phyloP scores from a whole-genome alignment of 2,329 filamentous ascomycete genomes.

The Colletotrichum cordylinicola region DNA sequence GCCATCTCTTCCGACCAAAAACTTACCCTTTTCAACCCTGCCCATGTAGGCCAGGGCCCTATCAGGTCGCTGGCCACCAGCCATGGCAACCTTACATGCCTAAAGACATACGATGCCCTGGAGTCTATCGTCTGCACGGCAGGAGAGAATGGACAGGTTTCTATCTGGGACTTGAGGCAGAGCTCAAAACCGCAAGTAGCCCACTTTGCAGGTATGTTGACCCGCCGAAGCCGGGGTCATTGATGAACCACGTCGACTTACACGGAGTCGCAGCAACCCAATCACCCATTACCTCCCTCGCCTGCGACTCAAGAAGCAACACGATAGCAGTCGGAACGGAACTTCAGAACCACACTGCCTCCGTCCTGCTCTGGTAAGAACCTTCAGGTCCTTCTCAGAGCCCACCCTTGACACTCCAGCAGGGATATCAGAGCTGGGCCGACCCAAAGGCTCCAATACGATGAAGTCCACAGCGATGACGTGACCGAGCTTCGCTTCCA shows the following conservation, averaged over 20 bases:
- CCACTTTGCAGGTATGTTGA: constrained; percentile 50
- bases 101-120: constrained; percentile 59
- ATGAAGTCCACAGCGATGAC: constrained; percentile 72
- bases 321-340: constrained; percentile 77
- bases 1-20: constrained; percentile 74
- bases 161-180: constrained; percentile 69
- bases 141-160: constrained; percentile 73
- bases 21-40: constrained; percentile 69
- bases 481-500: constrained; percentile 68
- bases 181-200: constrained; percentile 43
- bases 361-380: constrained; percentile 65
- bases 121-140: constrained; percentile 69
- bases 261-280: constrained; percentile 40
- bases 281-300: constrained; percentile 68
- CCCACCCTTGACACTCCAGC: constrained; percentile 14
- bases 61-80: constrained; percentile 53
- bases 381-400: not conserved
- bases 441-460: constrained; percentile 57
- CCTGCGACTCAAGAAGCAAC: constrained; percentile 61
- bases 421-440: constrained; percentile 64
- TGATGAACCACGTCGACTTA: constrained; percentile 22
- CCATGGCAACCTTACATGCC: constrained; percentile 68
- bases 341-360: constrained; percentile 66
- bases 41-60: constrained; percentile 57
- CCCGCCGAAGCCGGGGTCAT: not conserved